Base-by-base conservation (phyloP, 2,329 filamentous ascomycete genomes). In the Colletotrichum siamense region DNA sequence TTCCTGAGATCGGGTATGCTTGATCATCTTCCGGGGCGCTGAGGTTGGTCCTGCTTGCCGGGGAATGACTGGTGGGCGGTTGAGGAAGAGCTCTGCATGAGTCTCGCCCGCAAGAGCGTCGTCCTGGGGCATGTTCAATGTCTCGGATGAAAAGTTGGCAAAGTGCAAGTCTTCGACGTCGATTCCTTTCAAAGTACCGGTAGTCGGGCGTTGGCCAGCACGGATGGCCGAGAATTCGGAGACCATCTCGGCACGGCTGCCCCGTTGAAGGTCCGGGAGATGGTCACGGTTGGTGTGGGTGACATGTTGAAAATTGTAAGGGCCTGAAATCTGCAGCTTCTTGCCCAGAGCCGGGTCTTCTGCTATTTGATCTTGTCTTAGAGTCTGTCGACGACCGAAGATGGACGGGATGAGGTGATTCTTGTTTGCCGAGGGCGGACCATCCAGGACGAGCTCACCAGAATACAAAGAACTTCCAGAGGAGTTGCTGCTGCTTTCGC, bases 261-360 rank as follows among this genome's bases (percentile, higher is more conserved):
- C 79, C 32, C 84, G 82, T 57, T 86, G 84, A 8, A 88, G 77
- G 71, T 84, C 85, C 6, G 87, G 83, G 5, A 89, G 75, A 66
- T 88, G 85, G 34, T 92, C 88, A 63, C 88, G 88, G 15, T 87
- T 85, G 15, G 89, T 91, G 81, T 93, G 91, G 6, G 90, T 88
- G 39, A 94, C 87, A 82, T 94, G 92, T 80, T 93, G 91, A 77
- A 94, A 94, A 84, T 93, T 93, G 83, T 92, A 93, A 4, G 92
- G 92, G 1, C 86, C 89, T 1, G 92, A 94, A 70, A 94, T 94
- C 70, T 89, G 88, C 66, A 89, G 80, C 77, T 86, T 88, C 79
- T 83, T 89, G 80, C 6, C 81, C 62, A 76, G 18, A n/a, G 69
- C 28, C 32, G 66, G 69, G 44, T 77, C 75, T 16, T 77, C 77